A percentile compares a stretch with the other conserved stretches of the same genome.
These are phyloP conservation scores for Fusarium multiceps DNA, from an alignment of 2,329 filamentous ascomycete genomes.

Conservation along the genomic window DNA sequence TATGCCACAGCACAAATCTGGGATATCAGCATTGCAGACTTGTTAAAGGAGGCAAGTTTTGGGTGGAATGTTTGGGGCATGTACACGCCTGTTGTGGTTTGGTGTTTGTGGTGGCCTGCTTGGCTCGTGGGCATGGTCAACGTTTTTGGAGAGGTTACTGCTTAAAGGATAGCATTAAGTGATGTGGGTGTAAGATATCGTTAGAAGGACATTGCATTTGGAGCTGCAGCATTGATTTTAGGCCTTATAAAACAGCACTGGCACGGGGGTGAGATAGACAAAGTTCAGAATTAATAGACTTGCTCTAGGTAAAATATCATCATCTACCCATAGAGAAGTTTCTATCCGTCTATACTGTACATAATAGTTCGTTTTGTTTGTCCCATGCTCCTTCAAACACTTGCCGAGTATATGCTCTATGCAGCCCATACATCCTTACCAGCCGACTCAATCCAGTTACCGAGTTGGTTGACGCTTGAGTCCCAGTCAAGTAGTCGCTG, in stretches of 20 bases:
- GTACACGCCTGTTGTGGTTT: slow-evolving; percentile 90
- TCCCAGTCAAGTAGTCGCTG: slow-evolving; percentile 93
- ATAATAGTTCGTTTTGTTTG: slow-evolving; percentile 40
- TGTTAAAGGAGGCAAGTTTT: slow-evolving; percentile 80
- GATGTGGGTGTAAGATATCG: neutral
- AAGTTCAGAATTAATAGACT: slow-evolving; percentile 40
- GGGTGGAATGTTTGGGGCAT: slow-evolving; percentile 91
- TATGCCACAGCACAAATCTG: slow-evolving; percentile 59
- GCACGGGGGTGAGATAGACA: slow-evolving; percentile 4
- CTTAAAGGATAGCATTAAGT: slow-evolving; percentile 11
- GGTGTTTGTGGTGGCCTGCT: slow-evolving; percentile 95
- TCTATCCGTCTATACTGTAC: slow-evolving; percentile 48
- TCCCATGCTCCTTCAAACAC: slow-evolving; percentile 7
- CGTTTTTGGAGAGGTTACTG: slow-evolving; percentile 57
- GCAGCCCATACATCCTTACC: slow-evolving; percentile 97
- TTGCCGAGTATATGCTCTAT: slow-evolving; percentile 52
- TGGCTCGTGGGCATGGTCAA: slow-evolving; percentile 77
- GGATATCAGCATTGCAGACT: slow-evolving; percentile 59
- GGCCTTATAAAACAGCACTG: neutral
- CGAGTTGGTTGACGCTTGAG: slow-evolving; percentile 92
- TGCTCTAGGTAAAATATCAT: slow-evolving; percentile 33
- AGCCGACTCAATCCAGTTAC: slow-evolving; percentile 95
- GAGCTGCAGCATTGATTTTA: neutral
- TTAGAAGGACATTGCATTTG: neutral
- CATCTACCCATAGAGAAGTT: slow-evolving; percentile 38